phyloP scores from a whole-genome alignment of 2,329 filamentous ascomycete species.

The Leptographium procerum region DNA sequence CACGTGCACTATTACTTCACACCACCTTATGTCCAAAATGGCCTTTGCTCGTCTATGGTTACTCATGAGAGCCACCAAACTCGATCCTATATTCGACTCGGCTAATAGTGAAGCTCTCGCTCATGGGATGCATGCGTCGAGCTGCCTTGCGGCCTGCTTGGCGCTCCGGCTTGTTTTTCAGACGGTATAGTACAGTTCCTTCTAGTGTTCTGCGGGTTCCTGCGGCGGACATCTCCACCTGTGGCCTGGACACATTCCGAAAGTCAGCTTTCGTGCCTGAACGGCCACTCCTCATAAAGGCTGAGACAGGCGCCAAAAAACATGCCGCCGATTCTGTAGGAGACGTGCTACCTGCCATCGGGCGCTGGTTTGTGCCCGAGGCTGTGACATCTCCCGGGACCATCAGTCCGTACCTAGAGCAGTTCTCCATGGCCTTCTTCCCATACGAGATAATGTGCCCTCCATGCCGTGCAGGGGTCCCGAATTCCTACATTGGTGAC shows the following conservation, averaged over 20 bases:
- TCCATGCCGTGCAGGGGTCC: background rate
- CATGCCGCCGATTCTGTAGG: background rate
- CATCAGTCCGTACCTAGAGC: constrained; percentile 18
- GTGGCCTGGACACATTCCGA: constrained; percentile 35
- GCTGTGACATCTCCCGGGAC: background rate
- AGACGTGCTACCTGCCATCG: constrained; percentile 35
- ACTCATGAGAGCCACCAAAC: no score
- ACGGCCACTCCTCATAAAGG: constrained; percentile 39
- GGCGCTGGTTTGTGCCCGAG: constrained; percentile 44
- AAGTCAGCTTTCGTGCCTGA: constrained; percentile 39
- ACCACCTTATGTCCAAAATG: background rate
- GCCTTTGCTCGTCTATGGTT: no score
- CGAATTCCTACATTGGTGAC: background rate
- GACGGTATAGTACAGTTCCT: background rate
- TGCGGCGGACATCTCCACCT: background rate
- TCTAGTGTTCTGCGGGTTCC: background rate
- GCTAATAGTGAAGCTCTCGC: background rate
- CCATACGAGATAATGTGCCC: constrained; percentile 27
- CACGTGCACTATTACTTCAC: background rate
- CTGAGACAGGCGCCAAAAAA: background rate
- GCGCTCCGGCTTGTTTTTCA: background rate
- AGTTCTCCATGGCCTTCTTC: constrained; percentile 21
- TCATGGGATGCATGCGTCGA: background rate
- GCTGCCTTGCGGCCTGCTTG: background rate
- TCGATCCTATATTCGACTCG: background rate